phyloP scores from a whole-genome alignment of 2,329 filamentous ascomycete genomes.

The Chrysoporthe austroafricana region DNA sequence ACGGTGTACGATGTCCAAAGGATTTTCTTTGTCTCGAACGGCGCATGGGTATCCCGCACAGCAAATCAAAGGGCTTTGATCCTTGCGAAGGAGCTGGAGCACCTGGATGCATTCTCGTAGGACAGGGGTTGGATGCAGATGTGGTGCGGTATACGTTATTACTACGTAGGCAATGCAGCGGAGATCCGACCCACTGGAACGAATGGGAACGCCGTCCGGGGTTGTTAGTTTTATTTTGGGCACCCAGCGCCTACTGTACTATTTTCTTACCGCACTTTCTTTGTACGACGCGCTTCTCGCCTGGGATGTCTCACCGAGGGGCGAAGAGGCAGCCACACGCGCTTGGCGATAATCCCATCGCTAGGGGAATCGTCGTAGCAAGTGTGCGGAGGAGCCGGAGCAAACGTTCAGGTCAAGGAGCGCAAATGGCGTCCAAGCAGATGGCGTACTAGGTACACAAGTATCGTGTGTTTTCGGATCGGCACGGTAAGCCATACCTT shows the following conservation, averaged over 20 bases:
- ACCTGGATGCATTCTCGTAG: not conserved
- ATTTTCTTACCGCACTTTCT: constrained; percentile 2
- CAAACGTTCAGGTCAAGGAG: not conserved
- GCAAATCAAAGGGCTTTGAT: not conserved
- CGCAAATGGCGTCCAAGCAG: not conserved
- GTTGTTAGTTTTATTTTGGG: not conserved
- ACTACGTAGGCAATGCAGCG: not conserved
- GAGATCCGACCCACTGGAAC: not conserved
- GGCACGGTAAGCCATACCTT: not conserved
- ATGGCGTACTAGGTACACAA: not conserved
- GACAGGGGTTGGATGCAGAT: not conserved
- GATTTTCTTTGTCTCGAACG: not conserved
- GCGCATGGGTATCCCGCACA: not conserved
- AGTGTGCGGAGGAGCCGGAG: not conserved
- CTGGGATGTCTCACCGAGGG: not conserved
- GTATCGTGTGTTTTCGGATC: not conserved
- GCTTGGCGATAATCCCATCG: not conserved
- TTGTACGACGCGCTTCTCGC: not conserved
- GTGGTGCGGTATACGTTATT: not conserved
- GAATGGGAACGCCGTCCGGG: not conserved
- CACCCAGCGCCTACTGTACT: constrained; percentile 1
- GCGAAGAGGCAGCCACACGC: not conserved
- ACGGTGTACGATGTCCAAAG: not conserved
- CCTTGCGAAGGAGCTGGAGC: constrained; percentile 5
- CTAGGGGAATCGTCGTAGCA: not conserved